Base-by-base conservation (phyloP, 352 stramenopile genomes). In the Globisporangium irregulare region DNA sequence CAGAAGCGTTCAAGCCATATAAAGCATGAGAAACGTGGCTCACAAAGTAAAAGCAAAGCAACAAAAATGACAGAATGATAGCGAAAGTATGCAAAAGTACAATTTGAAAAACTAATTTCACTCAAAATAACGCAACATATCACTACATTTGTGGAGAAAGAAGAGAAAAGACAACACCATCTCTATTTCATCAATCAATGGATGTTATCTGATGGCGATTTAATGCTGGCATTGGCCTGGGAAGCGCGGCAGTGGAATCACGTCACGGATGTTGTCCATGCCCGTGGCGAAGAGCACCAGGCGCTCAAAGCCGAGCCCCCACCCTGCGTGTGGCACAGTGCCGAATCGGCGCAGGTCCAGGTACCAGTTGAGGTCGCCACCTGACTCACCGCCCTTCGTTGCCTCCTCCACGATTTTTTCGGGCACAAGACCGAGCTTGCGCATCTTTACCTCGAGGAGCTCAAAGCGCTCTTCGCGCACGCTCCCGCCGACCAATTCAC, bases 211-310 rank as follows among this genome's bases (percentile, higher is more conserved):
- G 41, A 22, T 22, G 41, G 6, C 8, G 41, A 50, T 24, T 62
- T 63, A 83, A 48, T 89, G 78, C 46, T 91, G 86, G 71, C 97
- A 98, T 78, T 95, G 95, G n/a, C 95, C 95, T 22, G 96, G 96
- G 77, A 96, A 99, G 43, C 97, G 86, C 41, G 97, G 97, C 56
- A 99, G 97, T 29, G 98, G 95, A 75, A 99, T 99, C 3, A 97
- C 96, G 69, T 99, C 97, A 50, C 97, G 90, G 73, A 99, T 99
- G 79, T 99, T 99, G 67, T 99, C 97, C 75, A 99, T 97, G 22
- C 97, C 96, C 32, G 94, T 99, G 12, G 98, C 89, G 70, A 99
- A 99, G 22, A 97, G 96, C 32, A 99, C 95, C 15, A 99, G 86
- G 29, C 97, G 87, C 80, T 99, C 97, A 71, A 99, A 99, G 36